Base-by-base conservation (phyloP, 495 filamentous ascomycete genomes). In the Penicillium silybi region DNA sequence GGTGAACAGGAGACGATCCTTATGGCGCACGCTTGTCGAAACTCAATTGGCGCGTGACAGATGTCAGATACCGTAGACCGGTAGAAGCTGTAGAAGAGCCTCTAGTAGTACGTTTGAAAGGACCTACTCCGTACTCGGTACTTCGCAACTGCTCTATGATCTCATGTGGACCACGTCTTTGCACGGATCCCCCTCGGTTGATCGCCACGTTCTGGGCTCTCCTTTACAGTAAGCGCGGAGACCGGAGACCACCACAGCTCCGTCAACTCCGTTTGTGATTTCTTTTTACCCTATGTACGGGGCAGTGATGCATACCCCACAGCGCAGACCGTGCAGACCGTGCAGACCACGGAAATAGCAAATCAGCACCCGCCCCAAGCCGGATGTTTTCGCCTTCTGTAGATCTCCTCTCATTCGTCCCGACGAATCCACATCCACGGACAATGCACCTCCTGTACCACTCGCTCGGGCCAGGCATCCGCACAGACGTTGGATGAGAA, bases 21-120 rank as follows among this genome's bases (percentile, higher is more conserved):
- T 61, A 32, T 66, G 70, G 68, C 64, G 69, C 62, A 64, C 68
- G 68, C 65, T 66, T 67, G 65, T 60, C 50, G 44, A 70, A 73
- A 70, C 68, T 68, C 61, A 73, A 73, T 69, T 71, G 53, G 23
- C 62, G 62, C 62, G 50, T 54, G 58, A 59, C 61, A 64, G 58
- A 61, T 56, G 61, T 51, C 57, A 59, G 18, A n/a, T n/a, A n/a
- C n/a, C n/a, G n/a, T n/a, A n/a, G n/a, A n/a, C n/a, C n/a, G n/a
- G n/a, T n/a, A n/a, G n/a, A n/a, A n/a, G n/a, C n/a, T n/a, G n/a
- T n/a, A n/a, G n/a, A n/a, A n/a, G n/a, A n/a, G n/a, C n/a, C n/a
- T n/a, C n/a, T n/a, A n/a, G n/a, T n/a, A n/a, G n/a, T n/a, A n/a
- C n/a, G n/a, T n/a, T n/a, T n/a, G n/a, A n/a, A n/a, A n/a, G n/a